Base-by-base conservation (phyloP, 345 rosid species). In the Eutrema yunnanense region DNA sequence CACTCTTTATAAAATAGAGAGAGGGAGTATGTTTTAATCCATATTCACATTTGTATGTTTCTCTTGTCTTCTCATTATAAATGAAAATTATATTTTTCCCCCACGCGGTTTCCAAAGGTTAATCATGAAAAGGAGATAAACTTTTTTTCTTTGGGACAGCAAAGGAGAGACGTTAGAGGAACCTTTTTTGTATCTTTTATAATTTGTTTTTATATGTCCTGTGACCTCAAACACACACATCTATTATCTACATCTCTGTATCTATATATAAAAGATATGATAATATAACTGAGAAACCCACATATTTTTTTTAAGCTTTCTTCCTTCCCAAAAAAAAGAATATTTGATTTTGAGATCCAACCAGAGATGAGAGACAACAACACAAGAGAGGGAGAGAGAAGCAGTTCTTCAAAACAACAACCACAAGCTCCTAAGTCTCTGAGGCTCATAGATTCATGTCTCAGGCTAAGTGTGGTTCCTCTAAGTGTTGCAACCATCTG, bases 381-480 rank as follows among this genome's bases (percentile, higher is more conserved):
- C 46, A 76, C 65, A 63, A 63, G 58, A 50, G 72, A 50, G 57
- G 80, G 14, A 50, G 80, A 70, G 49, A 63, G 54, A 33, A 63
- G 16, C 65, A 49, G 43, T 30, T 75, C 69, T 72, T 71, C 27
- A 60, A 76, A 68, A 42, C 63, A 68, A 46, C 49, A 78, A 64
- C 84, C 86, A 63, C 75, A 69, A 70, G 47, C 48, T 76, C 54
- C 54, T 9, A 69, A 47, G 53, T 50, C 75, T 69, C 85, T 90
- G 12, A 84, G 80, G 83, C 61, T 86, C 46, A 36, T 88, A 4
- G 97, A 92, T 74, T 81, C 66, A 59, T 85, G 84, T 68, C 90
- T 92, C 6, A 83, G 99, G 75, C 79, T 91, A 37, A 82, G 79
- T 56, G 89, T 84, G n/a, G 64, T 95, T 73, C 99, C 97, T 64